Percentiles rank a stretch among this genome's conserved stretches.
Evolutionary conservation across 176 grass and related monocot genomes (phyloP).

Genomic region (Musa schizocarpa): DNA sequence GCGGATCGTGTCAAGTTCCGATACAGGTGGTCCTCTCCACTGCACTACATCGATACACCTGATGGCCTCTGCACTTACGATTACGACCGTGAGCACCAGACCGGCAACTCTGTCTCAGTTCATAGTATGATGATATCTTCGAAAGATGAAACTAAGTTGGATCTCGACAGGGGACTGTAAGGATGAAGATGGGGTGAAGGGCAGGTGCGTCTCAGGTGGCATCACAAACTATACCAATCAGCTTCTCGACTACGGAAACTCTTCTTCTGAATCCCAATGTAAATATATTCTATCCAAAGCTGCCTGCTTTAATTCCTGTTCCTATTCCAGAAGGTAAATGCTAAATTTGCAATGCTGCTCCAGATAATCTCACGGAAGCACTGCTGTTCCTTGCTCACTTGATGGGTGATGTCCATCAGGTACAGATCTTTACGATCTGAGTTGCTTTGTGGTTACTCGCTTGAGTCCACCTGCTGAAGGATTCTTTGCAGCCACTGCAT

Average conservation of each 20-base stretch:
- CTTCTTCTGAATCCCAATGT: slow-evolving; percentile 28
- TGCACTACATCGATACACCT: slow-evolving; percentile 59
- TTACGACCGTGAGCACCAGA: slow-evolving; percentile 37
- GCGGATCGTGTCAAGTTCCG: slow-evolving; percentile 41
- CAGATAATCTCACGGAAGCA: slow-evolving; percentile 62
- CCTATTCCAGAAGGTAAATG: too few species aligned
- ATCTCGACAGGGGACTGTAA: slow-evolving; percentile 41
- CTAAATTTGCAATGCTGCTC: not conserved
- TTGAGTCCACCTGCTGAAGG: not conserved
- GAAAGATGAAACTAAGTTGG: not conserved
- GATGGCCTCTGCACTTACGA: slow-evolving; percentile 40
- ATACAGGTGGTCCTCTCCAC: slow-evolving; percentile 37
- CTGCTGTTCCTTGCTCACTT: slow-evolving; percentile 67
- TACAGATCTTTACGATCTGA: not conserved
- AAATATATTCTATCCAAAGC: not conserved
- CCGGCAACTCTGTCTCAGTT: not conserved
- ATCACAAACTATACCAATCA: slow-evolving; percentile 65
- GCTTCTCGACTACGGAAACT: slow-evolving; percentile 35
- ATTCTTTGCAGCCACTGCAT: slow-evolving; percentile 46
- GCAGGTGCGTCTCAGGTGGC: slow-evolving; percentile 55
- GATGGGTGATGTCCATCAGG: slow-evolving; percentile 61
- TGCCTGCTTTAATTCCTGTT: too few species aligned
- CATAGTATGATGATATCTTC: not conserved
- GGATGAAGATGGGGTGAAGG: slow-evolving; percentile 39
- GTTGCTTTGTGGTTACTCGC: not conserved